phyloP scores from a whole-genome alignment of 352 stramenopile species.

The Phytopythium montanum region DNA sequence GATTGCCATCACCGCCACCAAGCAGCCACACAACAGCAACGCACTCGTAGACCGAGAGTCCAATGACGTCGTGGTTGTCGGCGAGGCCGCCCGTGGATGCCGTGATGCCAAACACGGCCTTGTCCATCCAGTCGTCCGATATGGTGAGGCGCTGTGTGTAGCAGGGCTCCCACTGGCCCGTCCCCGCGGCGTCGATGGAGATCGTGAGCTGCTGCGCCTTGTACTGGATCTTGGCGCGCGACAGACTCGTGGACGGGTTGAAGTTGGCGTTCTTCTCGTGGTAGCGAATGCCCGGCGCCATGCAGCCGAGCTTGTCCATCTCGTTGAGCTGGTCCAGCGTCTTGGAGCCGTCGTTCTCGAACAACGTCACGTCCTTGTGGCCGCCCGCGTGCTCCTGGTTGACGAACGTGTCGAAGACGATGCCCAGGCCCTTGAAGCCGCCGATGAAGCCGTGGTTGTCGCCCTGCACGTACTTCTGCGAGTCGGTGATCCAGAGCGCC shows the following conservation, averaged over 20 bases:
- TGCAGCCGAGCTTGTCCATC: constrained; percentile 65
- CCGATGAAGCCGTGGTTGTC: constrained; percentile 82
- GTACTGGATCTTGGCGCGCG: constrained; percentile 76
- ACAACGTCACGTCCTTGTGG: constrained; percentile 83
- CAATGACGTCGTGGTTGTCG: constrained; percentile 82
- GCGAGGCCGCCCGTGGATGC: constrained; percentile 77
- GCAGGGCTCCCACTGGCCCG: constrained; percentile 69
- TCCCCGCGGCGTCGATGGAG: constrained; percentile 70
- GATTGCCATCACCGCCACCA: background rate
- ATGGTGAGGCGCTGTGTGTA: constrained; percentile 51
- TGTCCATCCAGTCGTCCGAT: constrained; percentile 47
- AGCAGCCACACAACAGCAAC: constrained; percentile 15
- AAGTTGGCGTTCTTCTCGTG: constrained; percentile 80
- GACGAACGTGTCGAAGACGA: constrained; percentile 86
- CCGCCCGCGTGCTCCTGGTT: constrained; percentile 74
- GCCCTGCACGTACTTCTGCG: constrained; percentile 43
- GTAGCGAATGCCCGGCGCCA: constrained; percentile 74
- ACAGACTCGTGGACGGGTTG: constrained; percentile 75
- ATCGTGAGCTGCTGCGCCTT: constrained; percentile 65
- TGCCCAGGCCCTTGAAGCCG: constrained; percentile 66
- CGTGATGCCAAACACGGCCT: constrained; percentile 71
- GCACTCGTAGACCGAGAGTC: constrained; percentile 76
- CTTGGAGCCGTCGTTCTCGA: constrained; percentile 76
- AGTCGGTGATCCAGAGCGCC: constrained; percentile 75
- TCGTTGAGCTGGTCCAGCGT: constrained; percentile 77